Evolutionary conservation across 306 rosid genomes (phyloP).

Genomic region (Gillenia trifoliata): DNA sequence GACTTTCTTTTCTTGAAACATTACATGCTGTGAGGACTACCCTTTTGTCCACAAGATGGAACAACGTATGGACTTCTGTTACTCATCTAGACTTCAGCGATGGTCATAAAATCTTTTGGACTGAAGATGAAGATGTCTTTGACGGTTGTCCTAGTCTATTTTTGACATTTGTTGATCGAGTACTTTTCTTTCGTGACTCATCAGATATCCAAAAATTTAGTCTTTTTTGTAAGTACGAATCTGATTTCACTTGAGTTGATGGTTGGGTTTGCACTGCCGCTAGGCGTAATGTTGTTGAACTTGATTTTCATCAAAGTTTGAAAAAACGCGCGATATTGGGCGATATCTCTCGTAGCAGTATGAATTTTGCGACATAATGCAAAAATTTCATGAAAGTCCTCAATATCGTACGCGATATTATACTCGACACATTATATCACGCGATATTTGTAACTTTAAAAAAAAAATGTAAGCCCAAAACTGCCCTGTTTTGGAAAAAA

Average conservation of each 20-base stretch:
- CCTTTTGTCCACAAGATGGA: neutral
- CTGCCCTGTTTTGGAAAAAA: no score
- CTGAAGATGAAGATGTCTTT: no score
- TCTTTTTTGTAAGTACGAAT: neutral
- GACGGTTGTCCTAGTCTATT: neutral
- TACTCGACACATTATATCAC: no score
- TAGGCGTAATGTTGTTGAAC: conserved; percentile 2
- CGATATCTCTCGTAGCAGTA: no score
- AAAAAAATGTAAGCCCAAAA: no score
- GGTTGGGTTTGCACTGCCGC: neutral
- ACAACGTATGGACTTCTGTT: neutral
- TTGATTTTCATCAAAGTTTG: neutral
- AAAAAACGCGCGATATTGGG: no score
- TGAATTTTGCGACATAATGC: no score
- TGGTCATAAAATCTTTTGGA: no score
- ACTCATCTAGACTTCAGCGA: neutral
- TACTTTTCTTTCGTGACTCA: neutral
- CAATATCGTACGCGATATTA: no score
- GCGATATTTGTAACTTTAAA: no score
- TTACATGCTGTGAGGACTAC: neutral
- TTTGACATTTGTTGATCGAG: neutral
- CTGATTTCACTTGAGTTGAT: neutral
- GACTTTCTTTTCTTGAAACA: neutral
- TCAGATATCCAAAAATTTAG: neutral
- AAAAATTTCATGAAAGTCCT: no score